Evolutionary conservation across 495 filamentous ascomycete genomes (phyloP), one percentile per base, ranked within the genome.

Genomic region (Choiromyces venosus): DNA sequence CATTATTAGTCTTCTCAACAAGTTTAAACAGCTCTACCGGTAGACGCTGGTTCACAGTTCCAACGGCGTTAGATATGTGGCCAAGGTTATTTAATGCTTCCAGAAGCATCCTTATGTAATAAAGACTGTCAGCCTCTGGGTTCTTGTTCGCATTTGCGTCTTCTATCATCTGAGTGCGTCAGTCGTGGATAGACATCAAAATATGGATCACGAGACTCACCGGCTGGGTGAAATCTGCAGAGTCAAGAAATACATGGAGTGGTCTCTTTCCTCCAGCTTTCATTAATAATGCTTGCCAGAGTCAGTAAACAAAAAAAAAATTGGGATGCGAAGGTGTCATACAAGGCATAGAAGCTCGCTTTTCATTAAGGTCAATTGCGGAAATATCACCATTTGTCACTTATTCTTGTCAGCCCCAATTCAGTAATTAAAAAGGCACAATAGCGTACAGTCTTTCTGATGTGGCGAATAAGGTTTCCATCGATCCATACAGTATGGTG

Each of bases 1-100:
- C 95, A 42, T 88, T 89, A 80, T 96, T 97, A 12, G 94, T 96
- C 79, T 94, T 94, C 79, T 96, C 96, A 38, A 98, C 95, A 8
- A 98, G 92, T 10, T 89, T 86, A 83, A 97, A 97, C 3, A 99
- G 85, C 81, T 99, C 96, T 37, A 98, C 92, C 0, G 95, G 95
- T 9, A 99, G 85, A 65, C 95, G 87, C 79, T 98, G 93, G 77
- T 97, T 94, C 76, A 99, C 91, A 2, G 88, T 90, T 76, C 97
- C 91, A 42, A 97, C 89, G 7, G 93, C 94, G 38, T 89, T 86
- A 68, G 97, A 92, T 40, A 99, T 85, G 71, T 91, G 87, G 8
- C 92, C 92, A 83, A 98, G 89, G 75, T 90, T 93, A 80, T 96
- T 93, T 52, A 99, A 83, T 0, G 94, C 87, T 82, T 99, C 95